These are phyloP conservation scores for Hypoxylon sp. DNA, from an alignment of 2,329 filamentous ascomycete species.

Conservation along the genomic window DNA sequence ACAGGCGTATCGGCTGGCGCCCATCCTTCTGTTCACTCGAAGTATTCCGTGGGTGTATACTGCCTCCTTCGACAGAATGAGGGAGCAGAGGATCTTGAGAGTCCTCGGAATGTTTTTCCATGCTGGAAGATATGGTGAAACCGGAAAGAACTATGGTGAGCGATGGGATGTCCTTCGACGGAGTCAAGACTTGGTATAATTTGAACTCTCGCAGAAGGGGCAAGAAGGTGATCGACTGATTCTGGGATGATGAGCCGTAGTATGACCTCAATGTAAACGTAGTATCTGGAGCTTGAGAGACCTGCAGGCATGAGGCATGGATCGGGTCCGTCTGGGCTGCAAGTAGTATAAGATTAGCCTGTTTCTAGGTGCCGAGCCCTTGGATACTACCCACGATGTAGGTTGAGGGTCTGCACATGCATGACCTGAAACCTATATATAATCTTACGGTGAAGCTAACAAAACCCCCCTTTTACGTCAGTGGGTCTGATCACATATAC, in stretches of 20 bases:
- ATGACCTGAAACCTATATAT: conserved; percentile 12
- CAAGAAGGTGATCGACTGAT: conserved; percentile 8
- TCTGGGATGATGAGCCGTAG: conserved; percentile 1
- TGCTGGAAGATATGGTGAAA: not conserved
- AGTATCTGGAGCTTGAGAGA: conserved; percentile 13
- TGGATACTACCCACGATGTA: conserved; percentile 17
- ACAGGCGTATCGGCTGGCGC: not conserved
- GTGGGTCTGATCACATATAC: conserved; percentile 5
- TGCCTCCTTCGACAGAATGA: conserved; percentile 6
- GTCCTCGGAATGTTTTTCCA: conserved; percentile 30
- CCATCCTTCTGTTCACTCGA: conserved; percentile 1
- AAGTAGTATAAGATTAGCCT: conserved; percentile 13
- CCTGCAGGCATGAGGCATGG: conserved; percentile 21
- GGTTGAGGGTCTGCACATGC: conserved; percentile 11
- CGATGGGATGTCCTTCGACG: not conserved
- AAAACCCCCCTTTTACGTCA: conserved; percentile 8
- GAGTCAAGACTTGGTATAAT: not conserved
- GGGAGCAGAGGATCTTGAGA: conserved; percentile 26
- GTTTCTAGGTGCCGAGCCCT: conserved; percentile 22
- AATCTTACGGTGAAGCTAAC: conserved; percentile 19
- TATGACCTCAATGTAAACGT: conserved; percentile 16
- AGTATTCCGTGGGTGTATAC: not conserved
- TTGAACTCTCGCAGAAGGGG: not conserved
- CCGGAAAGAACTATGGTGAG: not conserved
- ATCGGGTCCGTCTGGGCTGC: not conserved